A percentile compares a stretch with the other conserved stretches of the same genome.
phyloP scores from a whole-genome alignment of 2,329 filamentous ascomycete genomes.

The Ceratocystis eucalypticola region DNA sequence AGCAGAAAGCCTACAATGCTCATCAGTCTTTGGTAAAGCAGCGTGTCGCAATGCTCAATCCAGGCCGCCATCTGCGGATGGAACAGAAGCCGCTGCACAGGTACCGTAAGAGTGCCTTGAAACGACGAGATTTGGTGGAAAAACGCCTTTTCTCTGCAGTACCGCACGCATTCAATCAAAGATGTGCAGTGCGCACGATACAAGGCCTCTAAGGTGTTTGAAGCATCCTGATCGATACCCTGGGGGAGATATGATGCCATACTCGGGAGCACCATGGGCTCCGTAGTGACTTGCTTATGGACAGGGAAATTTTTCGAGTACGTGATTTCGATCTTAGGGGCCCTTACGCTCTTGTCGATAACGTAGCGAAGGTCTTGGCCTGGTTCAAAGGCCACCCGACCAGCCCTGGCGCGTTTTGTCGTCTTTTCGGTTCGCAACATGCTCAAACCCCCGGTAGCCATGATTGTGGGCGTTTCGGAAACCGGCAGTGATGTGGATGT shows the following conservation, averaged over 20 bases:
- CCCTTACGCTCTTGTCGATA: constrained; percentile 42
- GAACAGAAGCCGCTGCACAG: constrained; percentile 82
- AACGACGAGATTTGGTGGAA: constrained; percentile 92
- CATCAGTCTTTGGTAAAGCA: constrained; percentile 95
- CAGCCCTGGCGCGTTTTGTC: constrained; percentile 6
- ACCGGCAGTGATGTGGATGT: not conserved
- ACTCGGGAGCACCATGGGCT: constrained; percentile 66
- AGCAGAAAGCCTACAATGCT: constrained; percentile 79
- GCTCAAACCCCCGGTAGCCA: constrained; percentile 20
- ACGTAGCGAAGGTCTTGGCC: constrained; percentile 17
- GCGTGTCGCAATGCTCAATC: constrained; percentile 92
- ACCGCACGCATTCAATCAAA: constrained; percentile 86
- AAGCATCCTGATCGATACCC: constrained; percentile 75
- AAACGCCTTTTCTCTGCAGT: constrained; percentile 92
- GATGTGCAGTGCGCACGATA: constrained; percentile 94
- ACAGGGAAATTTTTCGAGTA: constrained; percentile 38
- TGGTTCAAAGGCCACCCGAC: constrained; percentile 15
- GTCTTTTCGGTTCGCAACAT: constrained; percentile 20
- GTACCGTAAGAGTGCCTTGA: constrained; percentile 89
- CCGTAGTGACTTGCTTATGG: constrained; percentile 41
- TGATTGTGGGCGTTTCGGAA: not conserved
- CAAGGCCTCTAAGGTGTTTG: constrained; percentile 69
- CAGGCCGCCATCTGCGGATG: constrained; percentile 71
- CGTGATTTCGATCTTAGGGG: constrained; percentile 44
- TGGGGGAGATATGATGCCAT: constrained; percentile 69